These are phyloP conservation scores for Ceratobasidium sp. DNA, from an alignment of 1,284 basidiomycete genomes.

Conservation along the genomic window DNA sequence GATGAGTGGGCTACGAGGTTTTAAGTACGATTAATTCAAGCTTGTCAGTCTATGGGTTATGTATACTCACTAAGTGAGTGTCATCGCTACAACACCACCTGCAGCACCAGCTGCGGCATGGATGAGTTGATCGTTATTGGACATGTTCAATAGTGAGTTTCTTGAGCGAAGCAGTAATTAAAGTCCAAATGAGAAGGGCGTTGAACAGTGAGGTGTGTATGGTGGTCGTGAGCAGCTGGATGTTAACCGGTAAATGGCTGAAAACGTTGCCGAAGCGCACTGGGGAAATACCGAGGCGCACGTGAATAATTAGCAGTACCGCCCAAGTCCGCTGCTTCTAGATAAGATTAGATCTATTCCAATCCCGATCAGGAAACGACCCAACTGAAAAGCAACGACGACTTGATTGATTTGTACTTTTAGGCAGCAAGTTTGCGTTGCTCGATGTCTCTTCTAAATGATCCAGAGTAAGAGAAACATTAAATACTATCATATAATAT, in stretches of 20 bases:
- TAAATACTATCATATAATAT: conserved; percentile 12
- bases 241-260: neutral
- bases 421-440: neutral
- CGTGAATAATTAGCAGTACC: conserved; percentile 17
- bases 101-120: conserved; percentile 90
- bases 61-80: conserved; percentile 73
- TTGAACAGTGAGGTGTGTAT: neutral
- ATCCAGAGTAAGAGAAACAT: conserved; percentile 56
- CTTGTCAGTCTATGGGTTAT: neutral
- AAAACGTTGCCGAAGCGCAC: conserved; percentile 16
- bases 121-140: conserved; percentile 79
- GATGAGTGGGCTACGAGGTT: conserved; percentile 76
- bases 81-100: conserved; percentile 91
- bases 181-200: no score
- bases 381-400: conserved; percentile 1
- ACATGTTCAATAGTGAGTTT: conserved; percentile 43
- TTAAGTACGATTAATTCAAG: conserved; percentile 39
- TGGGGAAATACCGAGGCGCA: conserved; percentile 11
- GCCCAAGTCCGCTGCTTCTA: neutral
- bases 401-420: conserved; percentile 51
- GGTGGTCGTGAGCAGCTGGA: conserved; percentile 7
- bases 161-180: neutral
- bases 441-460: conserved; percentile 68
- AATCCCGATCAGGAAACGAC: neutral
- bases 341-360: conserved; percentile 35